Percentiles rank a stretch among this genome's conserved stretches.
phyloP scores from a whole-genome alignment of 768 basidiomycete genomes.

The Calvatia gigantea region DNA sequence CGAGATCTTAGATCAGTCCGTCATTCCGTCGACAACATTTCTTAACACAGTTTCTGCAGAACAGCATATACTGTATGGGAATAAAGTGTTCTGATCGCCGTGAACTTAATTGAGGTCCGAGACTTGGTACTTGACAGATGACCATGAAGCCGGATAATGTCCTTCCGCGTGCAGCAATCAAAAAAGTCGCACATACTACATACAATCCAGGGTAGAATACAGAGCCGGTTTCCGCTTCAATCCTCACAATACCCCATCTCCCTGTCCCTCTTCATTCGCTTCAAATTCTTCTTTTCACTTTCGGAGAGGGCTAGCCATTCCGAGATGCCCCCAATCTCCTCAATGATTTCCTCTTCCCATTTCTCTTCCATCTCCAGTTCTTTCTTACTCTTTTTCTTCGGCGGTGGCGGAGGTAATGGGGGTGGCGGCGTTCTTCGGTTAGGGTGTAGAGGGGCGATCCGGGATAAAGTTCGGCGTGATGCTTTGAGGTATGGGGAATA shows the following conservation, averaged over 20 bases:
- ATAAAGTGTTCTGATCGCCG: too few relatives aligned
- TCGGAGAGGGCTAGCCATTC: conserved; percentile 48
- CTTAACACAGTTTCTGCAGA: background rate
- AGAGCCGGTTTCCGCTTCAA: conserved; percentile 17
- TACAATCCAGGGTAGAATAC: background rate
- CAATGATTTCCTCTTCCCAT: conserved; percentile 78
- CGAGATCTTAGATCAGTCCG: background rate
- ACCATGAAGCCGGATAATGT: too few relatives aligned
- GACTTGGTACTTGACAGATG: too few relatives aligned
- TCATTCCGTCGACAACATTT: background rate
- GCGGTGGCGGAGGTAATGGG: conserved; percentile 64
- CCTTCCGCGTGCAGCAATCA: background rate
- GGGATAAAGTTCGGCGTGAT: conserved; percentile 56
- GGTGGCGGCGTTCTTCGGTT: conserved; percentile 74
- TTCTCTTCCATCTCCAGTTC: conserved; percentile 71
- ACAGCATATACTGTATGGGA: too few relatives aligned
- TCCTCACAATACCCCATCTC: conserved; percentile 63
- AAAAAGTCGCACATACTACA: background rate
- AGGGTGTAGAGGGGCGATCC: conserved; percentile 74
- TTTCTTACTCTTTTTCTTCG: conserved; percentile 78
- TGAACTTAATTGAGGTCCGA: too few relatives aligned
- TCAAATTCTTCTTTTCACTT: conserved; percentile 48
- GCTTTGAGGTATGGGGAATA: conserved; percentile 69
- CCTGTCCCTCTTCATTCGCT: conserved; percentile 57
- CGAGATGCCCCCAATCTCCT: conserved; percentile 66